Conservation (phyloP, 2,329 filamentous ascomycete species). For the Chalaropsis thielavioides region DNA sequence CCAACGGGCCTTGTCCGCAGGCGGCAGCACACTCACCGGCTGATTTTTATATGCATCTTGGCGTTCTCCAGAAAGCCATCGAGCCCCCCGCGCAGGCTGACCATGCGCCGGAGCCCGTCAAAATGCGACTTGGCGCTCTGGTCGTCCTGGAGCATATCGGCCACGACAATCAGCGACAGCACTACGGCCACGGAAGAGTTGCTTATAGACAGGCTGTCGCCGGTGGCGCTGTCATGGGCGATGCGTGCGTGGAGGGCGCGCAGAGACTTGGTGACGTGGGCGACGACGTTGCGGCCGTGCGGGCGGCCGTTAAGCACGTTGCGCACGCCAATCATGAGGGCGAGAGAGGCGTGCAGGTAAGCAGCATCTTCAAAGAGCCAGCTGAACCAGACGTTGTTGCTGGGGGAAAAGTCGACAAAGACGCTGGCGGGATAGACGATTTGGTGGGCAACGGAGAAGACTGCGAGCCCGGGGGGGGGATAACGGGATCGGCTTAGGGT, state of each 20-base stretch:
- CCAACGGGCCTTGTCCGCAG: not conserved
- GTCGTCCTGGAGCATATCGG: slow-evolving; percentile 16
- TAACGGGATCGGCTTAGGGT: no score
- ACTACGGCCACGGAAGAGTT: slow-evolving; percentile 16
- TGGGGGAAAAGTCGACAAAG: slow-evolving; percentile 15
- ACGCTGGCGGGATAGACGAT: slow-evolving; percentile 16
- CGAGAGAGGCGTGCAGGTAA: slow-evolving; percentile 16
- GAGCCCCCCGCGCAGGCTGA: slow-evolving; percentile 14
- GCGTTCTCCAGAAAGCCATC: slow-evolving; percentile 16
- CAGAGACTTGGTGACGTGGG: slow-evolving; percentile 14
- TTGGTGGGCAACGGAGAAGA: slow-evolving; percentile 16
- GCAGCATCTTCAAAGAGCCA: slow-evolving; percentile 15
- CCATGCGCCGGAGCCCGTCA: slow-evolving; percentile 15
- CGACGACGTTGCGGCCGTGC: slow-evolving; percentile 10
- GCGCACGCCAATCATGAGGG: slow-evolving; percentile 16
- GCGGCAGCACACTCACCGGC: slow-evolving; percentile 3
- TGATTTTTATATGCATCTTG: slow-evolving; percentile 17
- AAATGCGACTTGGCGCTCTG: slow-evolving; percentile 14
- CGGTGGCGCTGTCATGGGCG: not conserved
- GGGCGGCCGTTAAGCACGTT: slow-evolving; percentile 15
- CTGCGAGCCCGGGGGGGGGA: no score
- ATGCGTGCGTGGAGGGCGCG: slow-evolving; percentile 15
- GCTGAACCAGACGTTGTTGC: slow-evolving; percentile 14
- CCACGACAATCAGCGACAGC: slow-evolving; percentile 15
- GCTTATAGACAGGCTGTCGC: not conserved